Conservation (phyloP, 495 filamentous ascomycete species). For the Amniculicola lignicola region DNA sequence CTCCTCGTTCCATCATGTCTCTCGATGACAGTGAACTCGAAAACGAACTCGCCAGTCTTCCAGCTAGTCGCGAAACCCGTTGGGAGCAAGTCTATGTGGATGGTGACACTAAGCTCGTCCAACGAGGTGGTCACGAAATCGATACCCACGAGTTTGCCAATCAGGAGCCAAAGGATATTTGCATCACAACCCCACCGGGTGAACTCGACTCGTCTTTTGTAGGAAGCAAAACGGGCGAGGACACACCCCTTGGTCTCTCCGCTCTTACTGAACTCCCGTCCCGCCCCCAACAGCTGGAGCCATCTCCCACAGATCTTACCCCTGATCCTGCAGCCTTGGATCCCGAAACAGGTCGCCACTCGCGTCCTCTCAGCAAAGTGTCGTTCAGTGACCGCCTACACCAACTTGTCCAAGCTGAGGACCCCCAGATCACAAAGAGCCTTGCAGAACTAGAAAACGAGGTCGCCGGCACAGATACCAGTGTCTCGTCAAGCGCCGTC, state of each 20-base stretch:
- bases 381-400: constrained; percentile 32
- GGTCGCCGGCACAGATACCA: constrained; percentile 10
- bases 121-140: constrained; percentile 13
- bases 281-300: neutral
- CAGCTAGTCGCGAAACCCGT: constrained; percentile 26
- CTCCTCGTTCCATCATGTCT: constrained; percentile 21
- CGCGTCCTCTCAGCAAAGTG: constrained; percentile 15
- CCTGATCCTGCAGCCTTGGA: neutral
- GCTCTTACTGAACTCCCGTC: constrained; percentile 18
- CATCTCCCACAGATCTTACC: neutral
- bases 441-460: constrained; percentile 31
- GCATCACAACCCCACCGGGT: constrained; percentile 26
- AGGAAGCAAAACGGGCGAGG: constrained; percentile 11
- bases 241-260: constrained; percentile 19
- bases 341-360: constrained; percentile 4
- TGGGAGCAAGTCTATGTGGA: constrained; percentile 36
- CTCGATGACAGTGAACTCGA: constrained; percentile 32
- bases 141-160: constrained; percentile 18
- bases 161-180: constrained; percentile 20
- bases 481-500: neutral
- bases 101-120: constrained; percentile 26
- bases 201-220: constrained; percentile 22
- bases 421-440: neutral
- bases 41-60: constrained; percentile 26
- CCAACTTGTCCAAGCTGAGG: neutral